Percentiles rank a stretch among this genome's conserved stretches.
Conservation (phyloP, 352 stramenopile genomes). For the Phytophthora ohioensis region DNA sequence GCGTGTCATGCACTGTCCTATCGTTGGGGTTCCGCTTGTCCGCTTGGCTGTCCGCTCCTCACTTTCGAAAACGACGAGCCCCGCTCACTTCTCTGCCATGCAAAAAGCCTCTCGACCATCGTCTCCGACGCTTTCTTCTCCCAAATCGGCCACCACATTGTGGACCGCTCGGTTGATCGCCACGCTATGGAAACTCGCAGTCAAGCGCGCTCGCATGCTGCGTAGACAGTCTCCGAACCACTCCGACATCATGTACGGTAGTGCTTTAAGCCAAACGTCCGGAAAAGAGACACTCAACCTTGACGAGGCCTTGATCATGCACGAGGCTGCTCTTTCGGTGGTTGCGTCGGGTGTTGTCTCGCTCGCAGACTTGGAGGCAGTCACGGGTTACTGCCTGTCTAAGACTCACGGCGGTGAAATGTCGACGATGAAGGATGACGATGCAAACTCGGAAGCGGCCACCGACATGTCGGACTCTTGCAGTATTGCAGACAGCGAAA, state of each 20-base stretch:
- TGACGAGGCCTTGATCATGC: slow-evolving; percentile 35
- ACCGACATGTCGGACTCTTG: slow-evolving; percentile 36
- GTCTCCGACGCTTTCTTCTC: slow-evolving; percentile 9
- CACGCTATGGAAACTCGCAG: slow-evolving; percentile 40
- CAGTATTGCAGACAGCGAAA: slow-evolving; percentile 27
- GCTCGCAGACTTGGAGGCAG: slow-evolving; percentile 37
- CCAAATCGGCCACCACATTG: slow-evolving; percentile 21
- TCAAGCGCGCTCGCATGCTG: slow-evolving; percentile 30
- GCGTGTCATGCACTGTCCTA: background rate
- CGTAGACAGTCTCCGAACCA: slow-evolving; percentile 8
- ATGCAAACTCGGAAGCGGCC: slow-evolving; percentile 31
- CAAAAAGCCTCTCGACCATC: slow-evolving; percentile 9
- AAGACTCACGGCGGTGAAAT: slow-evolving; percentile 9
- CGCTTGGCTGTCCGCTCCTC: background rate
- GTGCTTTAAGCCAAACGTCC: background rate
- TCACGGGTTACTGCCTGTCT: slow-evolving; percentile 34
- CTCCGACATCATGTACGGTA: slow-evolving; percentile 22
- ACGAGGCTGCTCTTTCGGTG: slow-evolving; percentile 33
- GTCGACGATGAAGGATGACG: slow-evolving; percentile 24
- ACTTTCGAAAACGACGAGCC: slow-evolving; percentile 31
- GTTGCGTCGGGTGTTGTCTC: slow-evolving; percentile 39
- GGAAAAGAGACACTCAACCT: slow-evolving; percentile 4
- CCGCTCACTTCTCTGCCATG: slow-evolving; percentile 23
- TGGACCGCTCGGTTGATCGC: slow-evolving; percentile 38
- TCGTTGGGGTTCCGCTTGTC: background rate